Evolutionary conservation across 148 eudicot species (phyloP).

Genomic region (Persicaria maculosa): DNA sequence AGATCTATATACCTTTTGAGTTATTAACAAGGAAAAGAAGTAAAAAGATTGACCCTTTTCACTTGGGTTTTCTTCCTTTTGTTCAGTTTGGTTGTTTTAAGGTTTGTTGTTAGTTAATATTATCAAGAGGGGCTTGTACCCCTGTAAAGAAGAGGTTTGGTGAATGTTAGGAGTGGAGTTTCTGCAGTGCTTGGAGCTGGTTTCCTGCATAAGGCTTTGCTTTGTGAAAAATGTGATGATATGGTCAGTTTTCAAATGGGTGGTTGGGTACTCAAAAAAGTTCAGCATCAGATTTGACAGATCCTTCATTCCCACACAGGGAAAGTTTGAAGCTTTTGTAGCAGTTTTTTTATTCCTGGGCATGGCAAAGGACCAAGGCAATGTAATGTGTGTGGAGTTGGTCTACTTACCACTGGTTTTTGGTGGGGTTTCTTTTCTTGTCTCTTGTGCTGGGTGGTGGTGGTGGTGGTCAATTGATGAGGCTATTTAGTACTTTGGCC

Average conservation of each 20-base stretch:
- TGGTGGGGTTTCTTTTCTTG: neutral
- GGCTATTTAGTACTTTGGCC: too few relatives aligned
- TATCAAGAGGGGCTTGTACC: neutral
- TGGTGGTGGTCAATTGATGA: neutral
- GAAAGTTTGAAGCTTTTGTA: neutral
- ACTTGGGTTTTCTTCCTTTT: slow-evolving; percentile 9
- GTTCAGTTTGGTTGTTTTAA: neutral
- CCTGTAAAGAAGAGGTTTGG: neutral
- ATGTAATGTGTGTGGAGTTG: too few relatives aligned
- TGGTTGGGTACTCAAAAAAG: neutral
- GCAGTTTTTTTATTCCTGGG: slow-evolving; percentile 13
- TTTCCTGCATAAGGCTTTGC: neutral
- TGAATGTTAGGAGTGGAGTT: too few relatives aligned
- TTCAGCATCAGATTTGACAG: slow-evolving; percentile 21
- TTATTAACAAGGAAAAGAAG: slow-evolving; percentile 9
- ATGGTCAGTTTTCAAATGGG: neutral
- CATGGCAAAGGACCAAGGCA: too few relatives aligned
- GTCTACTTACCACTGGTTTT: neutral
- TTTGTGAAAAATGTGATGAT: neutral
- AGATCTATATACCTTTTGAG: slow-evolving; percentile 21
- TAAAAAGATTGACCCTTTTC: neutral
- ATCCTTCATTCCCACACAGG: neutral
- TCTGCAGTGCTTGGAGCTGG: too few relatives aligned
- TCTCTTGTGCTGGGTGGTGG: neutral
- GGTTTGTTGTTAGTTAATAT: neutral